These are phyloP conservation scores for Claviceps purpurea DNA, from an alignment of 2,329 filamentous ascomycete species.

Conservation along the genomic window DNA sequence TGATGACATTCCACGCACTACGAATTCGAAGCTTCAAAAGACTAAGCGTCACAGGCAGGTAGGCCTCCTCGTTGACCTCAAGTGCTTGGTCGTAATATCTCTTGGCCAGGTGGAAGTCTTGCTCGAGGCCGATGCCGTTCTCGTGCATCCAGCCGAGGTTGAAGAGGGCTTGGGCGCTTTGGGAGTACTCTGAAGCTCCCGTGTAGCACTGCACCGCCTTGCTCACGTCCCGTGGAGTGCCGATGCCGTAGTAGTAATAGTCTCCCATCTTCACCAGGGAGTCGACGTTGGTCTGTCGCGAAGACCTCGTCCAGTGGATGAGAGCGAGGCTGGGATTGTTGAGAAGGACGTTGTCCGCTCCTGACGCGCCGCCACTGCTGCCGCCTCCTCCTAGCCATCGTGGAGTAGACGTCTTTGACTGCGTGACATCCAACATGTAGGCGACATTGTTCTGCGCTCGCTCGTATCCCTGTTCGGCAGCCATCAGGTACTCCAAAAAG, in stretches of 20 bases:
- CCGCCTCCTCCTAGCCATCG: slow-evolving; percentile 31
- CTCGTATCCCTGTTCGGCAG: slow-evolving; percentile 87
- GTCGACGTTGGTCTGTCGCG: slow-evolving; percentile 85
- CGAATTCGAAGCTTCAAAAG: slow-evolving; percentile 71
- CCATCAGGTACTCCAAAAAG: slow-evolving; percentile 70
- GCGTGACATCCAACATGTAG: slow-evolving; percentile 65
- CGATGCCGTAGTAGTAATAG: slow-evolving; percentile 80
- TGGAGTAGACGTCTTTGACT: slow-evolving; percentile 32
- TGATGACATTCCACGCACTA: slow-evolving; percentile 90
- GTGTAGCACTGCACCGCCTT: slow-evolving; percentile 91
- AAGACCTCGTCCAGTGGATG: slow-evolving; percentile 90
- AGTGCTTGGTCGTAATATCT: slow-evolving; percentile 88
- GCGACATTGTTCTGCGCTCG: slow-evolving; percentile 82
- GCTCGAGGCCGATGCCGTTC: slow-evolving; percentile 80
- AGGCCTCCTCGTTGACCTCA: slow-evolving; percentile 84
- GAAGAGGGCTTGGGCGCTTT: slow-evolving; percentile 90
- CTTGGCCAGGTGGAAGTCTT: slow-evolving; percentile 96
- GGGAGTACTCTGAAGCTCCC: slow-evolving; percentile 78
- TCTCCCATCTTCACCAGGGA: slow-evolving; percentile 96
- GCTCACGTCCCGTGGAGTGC: slow-evolving; percentile 55
- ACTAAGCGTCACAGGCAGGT: slow-evolving; percentile 81
- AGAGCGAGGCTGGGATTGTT: slow-evolving; percentile 53
- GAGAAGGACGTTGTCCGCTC: slow-evolving; percentile 24
- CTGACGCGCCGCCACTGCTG: slow-evolving; percentile 9
- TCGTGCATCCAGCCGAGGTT: slow-evolving; percentile 99